Evolutionary conservation across 306 rosid genomes (phyloP).

Genomic region (Betula pendula): DNA sequence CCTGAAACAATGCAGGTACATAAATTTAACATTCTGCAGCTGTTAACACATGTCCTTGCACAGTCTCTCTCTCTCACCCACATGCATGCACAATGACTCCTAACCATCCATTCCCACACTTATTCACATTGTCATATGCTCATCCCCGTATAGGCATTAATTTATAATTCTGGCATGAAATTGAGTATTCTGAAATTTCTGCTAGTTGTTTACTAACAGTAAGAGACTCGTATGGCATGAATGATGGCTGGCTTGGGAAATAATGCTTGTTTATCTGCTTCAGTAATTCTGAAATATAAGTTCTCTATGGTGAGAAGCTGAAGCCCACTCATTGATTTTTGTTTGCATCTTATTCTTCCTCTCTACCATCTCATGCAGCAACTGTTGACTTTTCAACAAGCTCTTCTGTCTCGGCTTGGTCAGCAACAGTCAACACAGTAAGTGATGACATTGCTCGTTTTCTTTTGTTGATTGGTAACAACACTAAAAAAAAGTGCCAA

Average conservation of each 20-base stretch:
- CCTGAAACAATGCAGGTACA: slow-evolving; percentile 91
- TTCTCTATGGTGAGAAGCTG: not conserved
- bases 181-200: not conserved
- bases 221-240: not conserved
- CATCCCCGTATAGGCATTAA: not conserved
- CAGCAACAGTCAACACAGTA: slow-evolving; percentile 68
- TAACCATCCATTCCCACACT: not conserved
- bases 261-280: not conserved
- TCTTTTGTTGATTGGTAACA: not conserved
- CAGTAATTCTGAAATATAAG: not conserved
- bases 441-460: slow-evolving; percentile 39
- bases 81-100: not conserved
- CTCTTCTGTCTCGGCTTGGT: slow-evolving; percentile 61
- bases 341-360: not conserved
- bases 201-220: not conserved
- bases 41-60: slow-evolving; percentile 23
- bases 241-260: not conserved
- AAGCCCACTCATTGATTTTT: not conserved
- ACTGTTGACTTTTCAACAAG: slow-evolving; percentile 63
- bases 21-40: slow-evolving; percentile 16
- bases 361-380: slow-evolving; percentile 44
- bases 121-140: not conserved
- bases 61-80: not conserved
- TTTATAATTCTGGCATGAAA: not conserved
- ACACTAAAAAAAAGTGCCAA: not conserved